Evolutionary conservation across 2,329 filamentous ascomycete species (phyloP).

Genomic region (Penicillium frequentans): DNA sequence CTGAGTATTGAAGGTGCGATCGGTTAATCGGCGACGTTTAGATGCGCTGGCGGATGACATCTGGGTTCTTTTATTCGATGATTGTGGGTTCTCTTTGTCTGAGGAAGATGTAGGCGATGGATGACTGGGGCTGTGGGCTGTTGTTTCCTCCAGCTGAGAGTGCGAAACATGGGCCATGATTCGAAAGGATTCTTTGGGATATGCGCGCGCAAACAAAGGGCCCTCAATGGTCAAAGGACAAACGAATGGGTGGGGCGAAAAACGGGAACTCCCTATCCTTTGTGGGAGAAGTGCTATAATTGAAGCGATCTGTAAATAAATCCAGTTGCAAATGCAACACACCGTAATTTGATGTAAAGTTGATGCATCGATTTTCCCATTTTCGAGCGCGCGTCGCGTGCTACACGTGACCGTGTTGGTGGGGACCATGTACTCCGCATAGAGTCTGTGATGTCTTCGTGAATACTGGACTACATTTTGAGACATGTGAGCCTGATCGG

Average conservation of each 20-base stretch:
- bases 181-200: conserved; percentile 16
- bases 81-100: conserved; percentile 51
- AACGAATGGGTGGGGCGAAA: neutral
- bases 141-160: conserved; percentile 16
- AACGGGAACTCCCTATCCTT: neutral
- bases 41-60: conserved; percentile 19
- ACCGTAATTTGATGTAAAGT: neutral
- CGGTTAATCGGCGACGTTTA: conserved; percentile 49
- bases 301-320: neutral
- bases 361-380: neutral
- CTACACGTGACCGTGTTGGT: conserved; percentile 6
- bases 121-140: conserved; percentile 12
- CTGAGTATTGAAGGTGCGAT: conserved; percentile 31
- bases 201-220: conserved; percentile 3
- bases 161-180: conserved; percentile 28
- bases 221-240: neutral
- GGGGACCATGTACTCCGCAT: neutral
- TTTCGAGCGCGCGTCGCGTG: conserved; percentile 11
- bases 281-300: neutral
- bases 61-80: conserved; percentile 42
- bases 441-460: neutral
- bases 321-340: neutral
- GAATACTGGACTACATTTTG: neutral
- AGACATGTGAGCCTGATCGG: neutral
- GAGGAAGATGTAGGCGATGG: conserved; percentile 42